Conservation (phyloP, 176 grass and related monocot species). For the Poa annua region DNA sequence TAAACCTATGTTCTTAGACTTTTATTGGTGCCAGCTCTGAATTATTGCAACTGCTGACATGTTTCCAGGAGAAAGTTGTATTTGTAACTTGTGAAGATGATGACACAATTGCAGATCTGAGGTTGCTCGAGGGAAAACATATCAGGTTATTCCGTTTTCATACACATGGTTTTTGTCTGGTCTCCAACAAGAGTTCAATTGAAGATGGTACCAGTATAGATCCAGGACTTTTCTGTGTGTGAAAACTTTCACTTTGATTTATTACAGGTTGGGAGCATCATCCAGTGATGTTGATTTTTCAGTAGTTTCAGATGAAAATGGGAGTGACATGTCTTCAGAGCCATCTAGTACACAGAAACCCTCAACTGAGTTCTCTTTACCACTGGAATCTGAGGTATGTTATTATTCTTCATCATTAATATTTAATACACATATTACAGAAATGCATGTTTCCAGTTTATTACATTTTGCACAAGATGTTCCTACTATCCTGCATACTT, state of each 20-base stretch:
- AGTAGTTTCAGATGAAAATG: constrained; percentile 42
- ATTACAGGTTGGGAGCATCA: constrained; percentile 83
- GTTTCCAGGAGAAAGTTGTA: constrained; percentile 80
- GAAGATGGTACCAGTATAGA: not conserved
- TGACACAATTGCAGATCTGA: constrained; percentile 62
- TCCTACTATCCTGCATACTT: not conserved
- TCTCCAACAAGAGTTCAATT: not conserved
- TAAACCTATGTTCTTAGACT: constrained; percentile 29
- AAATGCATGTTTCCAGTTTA: not conserved
- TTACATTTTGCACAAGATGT: constrained; percentile 25
- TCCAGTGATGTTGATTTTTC: constrained; percentile 69
- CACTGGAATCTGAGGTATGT: constrained; percentile 41
- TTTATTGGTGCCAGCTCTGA: constrained; percentile 2
- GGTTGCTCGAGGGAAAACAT: constrained; percentile 75
- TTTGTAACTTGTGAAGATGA: constrained; percentile 94
- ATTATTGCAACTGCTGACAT: constrained; percentile 36
- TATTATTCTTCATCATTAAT: constrained; percentile 13
- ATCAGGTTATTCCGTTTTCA: constrained; percentile 62
- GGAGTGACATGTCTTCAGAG: constrained; percentile 45
- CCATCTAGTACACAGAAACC: constrained; percentile 33
- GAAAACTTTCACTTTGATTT: constrained; percentile 5
- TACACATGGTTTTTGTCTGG: not conserved
- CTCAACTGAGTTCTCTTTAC: constrained; percentile 15
- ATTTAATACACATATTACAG: not conserved
- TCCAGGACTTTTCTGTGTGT: not conserved